A percentile compares a stretch with the other conserved stretches of the same genome.
These are phyloP conservation scores for Aureobasidium sp. DNA, from an alignment of 2,329 filamentous ascomycete species.

Conservation along the genomic window DNA sequence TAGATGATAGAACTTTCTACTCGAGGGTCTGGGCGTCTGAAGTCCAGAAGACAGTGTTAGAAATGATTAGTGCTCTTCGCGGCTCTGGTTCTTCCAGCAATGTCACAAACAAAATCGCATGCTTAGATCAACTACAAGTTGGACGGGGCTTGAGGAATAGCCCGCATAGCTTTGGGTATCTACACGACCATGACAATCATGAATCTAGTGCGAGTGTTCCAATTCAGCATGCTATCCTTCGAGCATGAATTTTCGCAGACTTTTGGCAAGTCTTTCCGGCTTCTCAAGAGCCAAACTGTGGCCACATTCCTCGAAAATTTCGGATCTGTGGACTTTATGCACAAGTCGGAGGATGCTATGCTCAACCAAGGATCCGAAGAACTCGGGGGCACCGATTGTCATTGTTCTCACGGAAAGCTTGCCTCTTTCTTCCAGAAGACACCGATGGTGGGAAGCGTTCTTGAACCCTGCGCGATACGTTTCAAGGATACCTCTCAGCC, in stretches of 20 bases:
- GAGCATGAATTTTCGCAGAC: slow-evolving; percentile 5
- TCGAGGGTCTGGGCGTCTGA: too few species aligned
- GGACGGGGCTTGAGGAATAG: too few species aligned
- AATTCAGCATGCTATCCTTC: background rate
- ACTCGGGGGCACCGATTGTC: slow-evolving; percentile 31
- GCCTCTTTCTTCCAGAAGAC: slow-evolving; percentile 25
- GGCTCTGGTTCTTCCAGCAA: too few species aligned
- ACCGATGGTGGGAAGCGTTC: slow-evolving; percentile 27
- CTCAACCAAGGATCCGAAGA: slow-evolving; percentile 29
- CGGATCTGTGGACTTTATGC: slow-evolving; percentile 24
- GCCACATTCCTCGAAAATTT: slow-evolving; percentile 31
- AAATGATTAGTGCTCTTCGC: too few species aligned
- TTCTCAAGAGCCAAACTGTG: slow-evolving; percentile 31
- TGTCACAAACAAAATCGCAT: too few species aligned
- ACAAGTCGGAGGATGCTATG: slow-evolving; percentile 27
- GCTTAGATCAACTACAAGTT: too few species aligned
- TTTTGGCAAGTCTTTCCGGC: slow-evolving; percentile 24
- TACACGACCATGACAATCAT: too few species aligned
- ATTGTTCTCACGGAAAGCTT: slow-evolving; percentile 27
- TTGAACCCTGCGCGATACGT: slow-evolving; percentile 30
- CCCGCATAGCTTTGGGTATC: too few species aligned
- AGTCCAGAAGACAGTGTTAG: too few species aligned
- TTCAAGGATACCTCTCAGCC: slow-evolving; percentile 29
- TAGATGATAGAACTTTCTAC: too few species aligned
- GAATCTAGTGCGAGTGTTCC: too few species aligned